These are phyloP conservation scores for Podaxis pistillaris DNA, from an alignment of 768 basidiomycete species.

Conservation along the genomic window DNA sequence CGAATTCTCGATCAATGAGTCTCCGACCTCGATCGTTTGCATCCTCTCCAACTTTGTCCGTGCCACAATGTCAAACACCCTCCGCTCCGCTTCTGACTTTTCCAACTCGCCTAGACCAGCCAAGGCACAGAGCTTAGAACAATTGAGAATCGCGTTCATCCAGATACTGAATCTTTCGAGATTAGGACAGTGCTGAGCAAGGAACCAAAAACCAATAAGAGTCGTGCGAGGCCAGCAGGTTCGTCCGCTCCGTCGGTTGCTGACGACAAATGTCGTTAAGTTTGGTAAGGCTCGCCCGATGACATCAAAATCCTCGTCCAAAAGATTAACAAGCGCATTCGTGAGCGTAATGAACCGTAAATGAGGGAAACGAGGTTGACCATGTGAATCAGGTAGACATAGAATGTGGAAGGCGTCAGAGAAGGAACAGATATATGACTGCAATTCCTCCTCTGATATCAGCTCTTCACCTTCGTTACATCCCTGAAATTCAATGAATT, in stretches of 20 bases:
- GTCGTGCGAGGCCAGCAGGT: not conserved
- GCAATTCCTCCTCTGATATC: not conserved
- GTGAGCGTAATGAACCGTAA: not conserved
- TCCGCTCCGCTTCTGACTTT: not conserved
- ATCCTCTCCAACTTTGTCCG: not conserved
- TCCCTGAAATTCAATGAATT: not conserved
- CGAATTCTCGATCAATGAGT: conserved; percentile 2
- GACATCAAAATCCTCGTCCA: not conserved
- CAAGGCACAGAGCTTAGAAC: not conserved
- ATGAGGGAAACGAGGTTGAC: not conserved
- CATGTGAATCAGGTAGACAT: not conserved
- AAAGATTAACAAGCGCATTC: not conserved
- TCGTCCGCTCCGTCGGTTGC: not conserved
- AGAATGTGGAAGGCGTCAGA: not conserved
- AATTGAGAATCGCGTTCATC: conserved; percentile 8
- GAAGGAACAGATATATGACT: conserved; percentile 3
- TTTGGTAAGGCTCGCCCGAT: not conserved
- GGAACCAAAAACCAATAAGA: conserved; percentile 3
- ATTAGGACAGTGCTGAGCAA: not conserved
- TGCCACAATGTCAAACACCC: not conserved
- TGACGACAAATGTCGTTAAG: not conserved
- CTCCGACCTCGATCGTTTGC: not conserved
- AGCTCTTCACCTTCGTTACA: not conserved
- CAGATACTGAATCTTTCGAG: conserved; percentile 1
- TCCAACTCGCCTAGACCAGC: not conserved